Base-by-base conservation (phyloP, 371 early-diverging fungal genomes). In the Umbelopsis sp. region DNA sequence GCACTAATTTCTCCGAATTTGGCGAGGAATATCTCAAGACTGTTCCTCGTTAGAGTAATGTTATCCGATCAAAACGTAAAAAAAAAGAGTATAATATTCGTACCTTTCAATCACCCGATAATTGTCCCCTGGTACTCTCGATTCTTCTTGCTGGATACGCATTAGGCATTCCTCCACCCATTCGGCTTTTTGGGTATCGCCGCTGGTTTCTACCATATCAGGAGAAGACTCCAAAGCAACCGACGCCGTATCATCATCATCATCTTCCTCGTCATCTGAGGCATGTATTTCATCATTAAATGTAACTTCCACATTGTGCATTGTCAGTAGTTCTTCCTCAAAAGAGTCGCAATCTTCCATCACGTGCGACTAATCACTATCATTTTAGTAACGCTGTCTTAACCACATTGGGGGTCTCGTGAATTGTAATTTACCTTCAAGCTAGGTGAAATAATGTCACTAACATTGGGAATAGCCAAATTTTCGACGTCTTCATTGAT, bases 61-160 rank as follows among this genome's bases (percentile, higher is more conserved):
- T 24, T 2, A 29, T 12, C 41, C 12, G 7, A 41, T 32, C 5
- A 22, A 22, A 22, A 22, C 22, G 35, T 35, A 25, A 32, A 7
- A 10, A 0, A 11, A 14, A 29, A 5, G 1, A n/a, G 10, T 29
- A 11, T 14, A 46, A 44, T 18, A 20, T 1, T 32, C 63, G 63
- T 69, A 81, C 81, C 53, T 70, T 67, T 68, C 68, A 22, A 81
- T 11, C 18, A 79, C 68, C 18, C 74, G 72, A 50, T 72, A 69
- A 51, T 79, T 74, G 35, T 78, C 76, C 0, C 63, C 64, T 0
- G 69, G 32, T 35, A 57, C 35, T 7, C 16, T 29, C 16, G 57
- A 29, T 7, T 32, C 57, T 29, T 57, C 57, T 57, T 57, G 57
- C 7, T 57, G 57, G 6, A 57, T 57, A 6, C 29, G 29, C 29